Percentiles rank a stretch among this genome's conserved stretches.
Evolutionary conservation across 1,284 basidiomycete species (phyloP).

Genomic region (Ceratobasidium sp.): DNA sequence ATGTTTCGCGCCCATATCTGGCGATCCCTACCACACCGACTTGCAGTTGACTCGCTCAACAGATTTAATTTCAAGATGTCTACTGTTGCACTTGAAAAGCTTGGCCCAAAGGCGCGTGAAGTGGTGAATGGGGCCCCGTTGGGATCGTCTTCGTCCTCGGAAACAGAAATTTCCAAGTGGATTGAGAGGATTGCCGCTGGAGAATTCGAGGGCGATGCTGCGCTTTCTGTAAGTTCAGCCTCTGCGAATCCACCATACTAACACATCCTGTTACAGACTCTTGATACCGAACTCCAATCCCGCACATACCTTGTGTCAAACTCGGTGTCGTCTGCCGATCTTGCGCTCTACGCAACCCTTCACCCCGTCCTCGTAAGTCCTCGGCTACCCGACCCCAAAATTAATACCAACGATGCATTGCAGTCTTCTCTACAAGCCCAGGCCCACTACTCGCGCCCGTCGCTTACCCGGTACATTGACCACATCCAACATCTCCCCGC

Average conservation of each 20-base stretch:
- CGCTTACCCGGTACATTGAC: constrained; percentile 90
- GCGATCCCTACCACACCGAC: constrained; percentile 14
- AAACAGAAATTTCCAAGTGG: constrained; percentile 39
- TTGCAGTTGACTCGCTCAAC: constrained; percentile 6
- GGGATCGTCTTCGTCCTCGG: constrained; percentile 32
- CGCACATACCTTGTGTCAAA: constrained; percentile 57
- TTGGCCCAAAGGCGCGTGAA: constrained; percentile 28
- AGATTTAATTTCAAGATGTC: constrained; percentile 25
- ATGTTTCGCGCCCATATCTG: constrained; percentile 41
- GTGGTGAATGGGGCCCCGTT: constrained; percentile 27
- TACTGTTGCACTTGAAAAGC: constrained; percentile 32
- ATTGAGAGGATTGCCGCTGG: constrained; percentile 30
- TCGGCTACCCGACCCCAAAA: neutral
- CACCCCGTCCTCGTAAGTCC: constrained; percentile 71
- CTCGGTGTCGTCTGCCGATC: constrained; percentile 56
- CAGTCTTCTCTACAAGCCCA: constrained; percentile 70
- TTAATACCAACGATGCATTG: constrained; percentile 4
- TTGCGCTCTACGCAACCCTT: constrained; percentile 58
- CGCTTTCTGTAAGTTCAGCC: constrained; percentile 17
- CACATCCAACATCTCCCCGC: constrained; percentile 79
- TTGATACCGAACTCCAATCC: constrained; percentile 56
- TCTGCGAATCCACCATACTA: neutral
- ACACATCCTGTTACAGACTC: constrained; percentile 48
- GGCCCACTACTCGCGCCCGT: constrained; percentile 76
- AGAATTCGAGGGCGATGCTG: constrained; percentile 37